A percentile compares a stretch with the other conserved stretches of the same genome.
phyloP scores from a whole-genome alignment of 73 alveolate genomes.

The Durusdinium trenchii region DNA sequence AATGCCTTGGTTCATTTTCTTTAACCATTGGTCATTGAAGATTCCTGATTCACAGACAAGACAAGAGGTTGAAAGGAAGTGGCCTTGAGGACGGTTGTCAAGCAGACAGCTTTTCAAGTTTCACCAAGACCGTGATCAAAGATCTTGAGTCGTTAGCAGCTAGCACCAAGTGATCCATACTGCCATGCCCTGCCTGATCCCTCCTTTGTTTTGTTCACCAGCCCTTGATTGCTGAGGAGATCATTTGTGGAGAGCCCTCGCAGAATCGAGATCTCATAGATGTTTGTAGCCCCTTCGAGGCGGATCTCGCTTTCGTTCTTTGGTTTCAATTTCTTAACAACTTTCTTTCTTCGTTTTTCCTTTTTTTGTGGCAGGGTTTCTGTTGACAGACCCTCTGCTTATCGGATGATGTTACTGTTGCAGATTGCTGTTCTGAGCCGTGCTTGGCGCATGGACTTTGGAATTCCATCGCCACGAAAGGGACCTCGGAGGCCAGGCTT shows the following conservation, averaged over 20 bases:
- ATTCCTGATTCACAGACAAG: too few relatives aligned
- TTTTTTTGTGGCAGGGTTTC: background rate
- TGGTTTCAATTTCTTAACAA: background rate
- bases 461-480: slow-evolving; percentile 73
- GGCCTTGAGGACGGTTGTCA: too few relatives aligned
- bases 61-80: too few relatives aligned
- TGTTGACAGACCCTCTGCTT: background rate
- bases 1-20: too few relatives aligned
- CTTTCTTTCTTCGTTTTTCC: background rate
- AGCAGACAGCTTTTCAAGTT: too few relatives aligned
- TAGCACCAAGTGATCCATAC: too few relatives aligned
- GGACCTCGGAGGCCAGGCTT: slow-evolving; percentile 39
- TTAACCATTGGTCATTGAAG: too few relatives aligned
- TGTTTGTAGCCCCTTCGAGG: slow-evolving; percentile 77
- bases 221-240: slow-evolving; percentile 9
- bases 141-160: too few relatives aligned
- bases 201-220: too few relatives aligned
- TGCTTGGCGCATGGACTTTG: slow-evolving; percentile 94
- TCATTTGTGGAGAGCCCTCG: slow-evolving; percentile 84
- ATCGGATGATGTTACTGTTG: background rate
- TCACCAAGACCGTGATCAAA: too few relatives aligned
- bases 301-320: background rate
- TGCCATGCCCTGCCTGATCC: too few relatives aligned
- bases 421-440: slow-evolving; percentile 92
- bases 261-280: slow-evolving; percentile 51